phyloP scores from a whole-genome alignment of 164 flowering plant species.

The Liriodendron chinense region DNA sequence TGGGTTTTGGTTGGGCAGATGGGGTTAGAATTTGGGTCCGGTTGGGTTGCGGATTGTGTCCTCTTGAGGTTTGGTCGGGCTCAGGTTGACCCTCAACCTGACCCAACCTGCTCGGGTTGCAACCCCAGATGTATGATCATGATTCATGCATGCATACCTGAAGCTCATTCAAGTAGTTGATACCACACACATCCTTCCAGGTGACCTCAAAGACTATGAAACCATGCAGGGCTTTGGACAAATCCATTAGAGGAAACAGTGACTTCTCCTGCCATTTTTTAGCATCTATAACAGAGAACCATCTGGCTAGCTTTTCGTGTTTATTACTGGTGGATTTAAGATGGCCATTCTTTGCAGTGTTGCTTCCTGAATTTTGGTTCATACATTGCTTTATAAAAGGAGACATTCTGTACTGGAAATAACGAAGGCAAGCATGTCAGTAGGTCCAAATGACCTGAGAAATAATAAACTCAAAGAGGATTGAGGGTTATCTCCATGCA shows the following conservation, averaged over 20 bases:
- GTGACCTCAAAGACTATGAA: conserved; percentile 35
- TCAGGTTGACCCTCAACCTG: too few relatives aligned
- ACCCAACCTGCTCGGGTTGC: too few relatives aligned
- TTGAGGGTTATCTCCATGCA: too few relatives aligned
- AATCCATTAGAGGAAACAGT: conserved; percentile 23
- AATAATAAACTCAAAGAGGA: too few relatives aligned
- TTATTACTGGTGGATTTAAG: conserved; percentile 8
- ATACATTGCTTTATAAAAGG: conserved; percentile 23
- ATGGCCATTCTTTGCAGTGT: background rate
- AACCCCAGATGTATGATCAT: background rate
- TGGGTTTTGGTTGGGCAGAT: background rate
- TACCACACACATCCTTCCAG: conserved; percentile 35
- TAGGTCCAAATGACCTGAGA: background rate
- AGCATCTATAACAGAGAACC: conserved; percentile 28
- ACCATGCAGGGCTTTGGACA: conserved; percentile 27
- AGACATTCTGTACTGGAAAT: conserved; percentile 33
- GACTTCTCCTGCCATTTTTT: conserved; percentile 18
- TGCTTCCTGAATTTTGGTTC: conserved; percentile 9
- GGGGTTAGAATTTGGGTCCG: too few relatives aligned
- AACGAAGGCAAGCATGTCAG: conserved; percentile 1
- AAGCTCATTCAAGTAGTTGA: conserved; percentile 31
- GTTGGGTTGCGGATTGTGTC: too few relatives aligned
- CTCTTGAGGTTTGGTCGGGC: too few relatives aligned
- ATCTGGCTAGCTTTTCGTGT: conserved; percentile 14
- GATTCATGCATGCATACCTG: conserved; percentile 29